Evolutionary conservation across 2,329 filamentous ascomycete genomes (phyloP), one percentile per base, ranked within the genome.

Genomic region (Stemphylium beticola): DNA sequence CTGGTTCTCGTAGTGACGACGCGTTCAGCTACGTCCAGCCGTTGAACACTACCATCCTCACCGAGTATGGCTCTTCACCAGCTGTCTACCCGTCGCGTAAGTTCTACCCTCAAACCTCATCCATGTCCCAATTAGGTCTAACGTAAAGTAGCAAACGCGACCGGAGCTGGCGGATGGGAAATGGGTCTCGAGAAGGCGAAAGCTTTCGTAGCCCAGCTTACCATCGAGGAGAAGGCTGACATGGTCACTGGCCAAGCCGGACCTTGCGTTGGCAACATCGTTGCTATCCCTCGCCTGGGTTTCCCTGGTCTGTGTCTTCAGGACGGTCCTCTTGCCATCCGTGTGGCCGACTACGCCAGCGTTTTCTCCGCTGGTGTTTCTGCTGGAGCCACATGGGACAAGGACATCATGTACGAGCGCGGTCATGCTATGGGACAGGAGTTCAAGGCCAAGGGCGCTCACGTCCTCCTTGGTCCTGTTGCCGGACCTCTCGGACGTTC

Each of bases 231-330:
- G 55, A 73, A 74, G 60, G 63, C 70, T 10, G 66, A 68, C 12
- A 72, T 74, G 65, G 68, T 73, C 34, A 74, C 71, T 18, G 71
- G 71, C 39, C 62, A 64, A 87, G 62, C 64, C 29, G 71, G 70
- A 17, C 68, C 69, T 10, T 93, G 90, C 60, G 85, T 87, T 29
- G 67, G 88, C 7, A 71, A 76, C 61, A 75, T 74, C 44, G 72
- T 72, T 56, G 65, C 66, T 44, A 74, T 78, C 36, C 66, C 69
- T 29, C 67, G 75, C 29, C 64, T 78, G 14, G 69, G 70, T 14
- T 77, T 77, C 65, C 67, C 66, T 12, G 76, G 75, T 39, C 67
- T 78, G 12, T 78, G 76, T 53, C 66, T 78, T 6, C 73, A 77
- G 41, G 77, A 78, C 58, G 76, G 71, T 38, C 69, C 73, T 50